phyloP scores from a whole-genome alignment of 1,284 basidiomycete genomes.

The Fistulina hepatica region DNA sequence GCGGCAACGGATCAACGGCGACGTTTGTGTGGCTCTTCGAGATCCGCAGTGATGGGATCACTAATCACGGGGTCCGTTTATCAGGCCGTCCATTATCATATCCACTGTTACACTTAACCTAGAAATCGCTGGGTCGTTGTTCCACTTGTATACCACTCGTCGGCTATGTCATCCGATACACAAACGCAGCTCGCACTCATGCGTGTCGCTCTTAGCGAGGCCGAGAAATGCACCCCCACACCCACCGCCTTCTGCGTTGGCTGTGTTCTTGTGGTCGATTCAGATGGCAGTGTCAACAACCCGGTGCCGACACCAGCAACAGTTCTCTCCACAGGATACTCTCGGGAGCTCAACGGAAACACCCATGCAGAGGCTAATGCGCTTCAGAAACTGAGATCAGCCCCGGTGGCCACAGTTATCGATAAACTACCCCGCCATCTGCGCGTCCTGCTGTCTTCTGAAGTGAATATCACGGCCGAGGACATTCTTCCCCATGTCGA shows the following conservation, averaged over 20 bases:
- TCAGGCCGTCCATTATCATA: too few relatives aligned
- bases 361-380: slow-evolving; percentile 98
- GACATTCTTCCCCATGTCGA: slow-evolving; percentile 49
- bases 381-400: slow-evolving; percentile 55
- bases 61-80: too few relatives aligned
- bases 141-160: too few relatives aligned
- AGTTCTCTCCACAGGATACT: slow-evolving; percentile 77
- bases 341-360: slow-evolving; percentile 88
- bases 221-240: slow-evolving; percentile 59
- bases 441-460: slow-evolving; percentile 9
- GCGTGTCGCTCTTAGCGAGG: slow-evolving; percentile 59
- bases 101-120: too few relatives aligned
- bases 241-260: slow-evolving; percentile 93
- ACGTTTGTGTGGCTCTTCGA: too few relatives aligned
- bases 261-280: slow-evolving; percentile 58
- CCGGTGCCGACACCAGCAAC: too few relatives aligned
- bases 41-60: too few relatives aligned
- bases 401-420: slow-evolving; percentile 33
- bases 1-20: too few relatives aligned
- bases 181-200: slow-evolving; percentile 46
- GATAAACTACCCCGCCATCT: slow-evolving; percentile 16
- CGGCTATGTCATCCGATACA: too few relatives aligned
- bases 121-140: too few relatives aligned
- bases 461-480: slow-evolving; percentile 28
- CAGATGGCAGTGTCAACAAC: slow-evolving; percentile 13